Percentiles rank a stretch among this genome's conserved stretches.
Evolutionary conservation across 2,329 filamentous ascomycete genomes (phyloP).

Genomic region (Fusarium keratoplasticum): DNA sequence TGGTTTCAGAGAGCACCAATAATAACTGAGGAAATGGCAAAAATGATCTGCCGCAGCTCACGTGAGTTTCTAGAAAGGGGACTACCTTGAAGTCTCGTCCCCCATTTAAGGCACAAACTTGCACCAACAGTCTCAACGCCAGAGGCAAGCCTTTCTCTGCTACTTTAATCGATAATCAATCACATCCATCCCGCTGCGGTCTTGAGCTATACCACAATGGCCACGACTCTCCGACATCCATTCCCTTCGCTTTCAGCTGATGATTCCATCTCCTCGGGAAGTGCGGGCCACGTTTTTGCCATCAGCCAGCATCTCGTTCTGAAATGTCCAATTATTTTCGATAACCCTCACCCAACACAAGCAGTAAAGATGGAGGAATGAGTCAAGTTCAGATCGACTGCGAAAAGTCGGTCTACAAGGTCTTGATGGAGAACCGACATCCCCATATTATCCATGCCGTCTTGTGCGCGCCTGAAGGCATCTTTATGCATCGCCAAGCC

Average conservation of each 20-base stretch:
- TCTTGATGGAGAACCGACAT: slow-evolving; percentile 1
- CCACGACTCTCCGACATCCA: too few relatives aligned
- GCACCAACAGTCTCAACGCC: neutral
- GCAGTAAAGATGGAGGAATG: neutral
- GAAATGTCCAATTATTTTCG: slow-evolving; percentile 10
- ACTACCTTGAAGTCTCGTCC: too few relatives aligned
- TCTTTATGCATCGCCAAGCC: slow-evolving; percentile 17
- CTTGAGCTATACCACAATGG: too few relatives aligned
- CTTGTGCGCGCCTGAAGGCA: neutral
- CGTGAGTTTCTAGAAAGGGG: too few relatives aligned
- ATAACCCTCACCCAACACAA: slow-evolving; percentile 1
- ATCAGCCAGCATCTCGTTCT: slow-evolving; percentile 16
- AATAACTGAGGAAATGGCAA: too few relatives aligned
- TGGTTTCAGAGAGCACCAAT: neutral
- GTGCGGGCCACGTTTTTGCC: slow-evolving; percentile 12
- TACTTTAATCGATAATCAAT: neutral
- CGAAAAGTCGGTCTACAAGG: slow-evolving; percentile 4
- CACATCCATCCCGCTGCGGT: too few relatives aligned
- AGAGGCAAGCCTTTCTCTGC: neutral
- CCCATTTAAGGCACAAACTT: too few relatives aligned
- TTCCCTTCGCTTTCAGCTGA: neutral
- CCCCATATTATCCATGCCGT: slow-evolving; percentile 10
- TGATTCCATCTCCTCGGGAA: neutral
- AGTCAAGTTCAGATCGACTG: neutral
- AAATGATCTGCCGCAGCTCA: neutral